Base-by-base conservation (phyloP, 257 asterid species). In the Nicotiana otophora region DNA sequence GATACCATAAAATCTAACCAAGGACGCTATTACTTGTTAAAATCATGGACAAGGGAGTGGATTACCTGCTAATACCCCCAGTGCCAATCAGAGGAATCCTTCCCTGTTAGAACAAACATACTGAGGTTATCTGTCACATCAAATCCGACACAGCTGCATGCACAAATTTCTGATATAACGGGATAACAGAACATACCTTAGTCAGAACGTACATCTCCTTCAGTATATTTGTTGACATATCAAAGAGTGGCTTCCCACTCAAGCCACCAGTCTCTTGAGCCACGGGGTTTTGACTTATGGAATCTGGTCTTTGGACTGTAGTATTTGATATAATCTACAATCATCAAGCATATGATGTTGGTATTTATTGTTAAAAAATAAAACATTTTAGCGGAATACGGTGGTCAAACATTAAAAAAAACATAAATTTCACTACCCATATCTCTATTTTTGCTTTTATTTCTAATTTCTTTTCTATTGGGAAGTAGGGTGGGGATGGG, bases 31-130 rank as follows among this genome's bases (percentile, higher is more conserved):
- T 67, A 65, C 16, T 31, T 81, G 51, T 12, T 60, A 72, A 62
- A 54, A 68, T 60, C 78, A 82, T 19, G 64, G 82, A 72, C 2
- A 11, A 30, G 68, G 53, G 81, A 83, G 48, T 70, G 58, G 67
- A 28, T 57, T 88, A 96, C 99, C 98, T 92, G 97, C 98, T 90
- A 82, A 96, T 72, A 81, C 99, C 98, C 83, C 99, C 99, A 81
- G 97, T 91, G 83, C 99, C 98, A 69, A 95, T 88, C 84, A 95
- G 82, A 81, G 97, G 96, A 87, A 95, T 91, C 85, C 88, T 92
- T 75, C 98, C 98, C 98, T 96, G 83, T 54, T 69, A 67, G 42
- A 12, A 60, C 39, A 54, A 2, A 2, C 48, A 42, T 42, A 42
- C 8, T 42, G 48, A 42, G 11, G 48, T 42, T 42, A 8, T 42